These are phyloP conservation scores for Lactarius tabidus DNA, from an alignment of 768 basidiomycete genomes.

Conservation along the genomic window DNA sequence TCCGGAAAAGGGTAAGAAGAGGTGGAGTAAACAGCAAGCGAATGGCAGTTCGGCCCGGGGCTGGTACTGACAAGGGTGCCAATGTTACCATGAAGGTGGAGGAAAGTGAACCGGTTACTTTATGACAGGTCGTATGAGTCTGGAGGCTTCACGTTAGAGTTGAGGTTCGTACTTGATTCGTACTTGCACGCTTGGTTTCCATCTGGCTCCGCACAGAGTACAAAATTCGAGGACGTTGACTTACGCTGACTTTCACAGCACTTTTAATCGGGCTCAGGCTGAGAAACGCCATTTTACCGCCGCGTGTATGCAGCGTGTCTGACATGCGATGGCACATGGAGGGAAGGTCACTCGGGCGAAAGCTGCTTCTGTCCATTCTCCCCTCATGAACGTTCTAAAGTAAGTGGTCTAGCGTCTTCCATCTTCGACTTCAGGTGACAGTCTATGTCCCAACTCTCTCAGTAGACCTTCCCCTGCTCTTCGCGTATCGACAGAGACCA, in stretches of 20 bases:
- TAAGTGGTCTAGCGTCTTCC: neutral
- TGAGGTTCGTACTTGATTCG: conserved; percentile 36
- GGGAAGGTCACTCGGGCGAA: too few relatives aligned
- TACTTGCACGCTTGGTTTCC: conserved; percentile 86
- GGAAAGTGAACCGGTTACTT: conserved; percentile 80
- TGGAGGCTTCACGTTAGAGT: conserved; percentile 38
- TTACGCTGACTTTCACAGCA: too few relatives aligned
- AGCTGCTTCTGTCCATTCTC: neutral
- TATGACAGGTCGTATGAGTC: conserved; percentile 67
- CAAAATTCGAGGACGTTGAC: conserved; percentile 85
- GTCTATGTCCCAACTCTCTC: neutral
- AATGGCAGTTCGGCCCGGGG: conserved; percentile 60
- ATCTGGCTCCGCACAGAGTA: conserved; percentile 63
- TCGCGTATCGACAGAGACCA: too few relatives aligned
- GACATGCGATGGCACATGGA: too few relatives aligned
- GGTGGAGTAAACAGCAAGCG: conserved; percentile 55
- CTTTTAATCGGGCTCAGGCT: conserved; percentile 80
- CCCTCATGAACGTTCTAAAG: neutral
- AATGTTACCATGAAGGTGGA: conserved; percentile 57
- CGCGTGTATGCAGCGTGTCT: too few relatives aligned
- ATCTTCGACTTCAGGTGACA: neutral
- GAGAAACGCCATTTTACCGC: too few relatives aligned
- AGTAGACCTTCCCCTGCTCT: too few relatives aligned
- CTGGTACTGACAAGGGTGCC: too few relatives aligned
- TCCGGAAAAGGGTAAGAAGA: conserved; percentile 81